phyloP scores from a whole-genome alignment of 2,329 filamentous ascomycete genomes.

The Paracoccidioides lutzii region DNA sequence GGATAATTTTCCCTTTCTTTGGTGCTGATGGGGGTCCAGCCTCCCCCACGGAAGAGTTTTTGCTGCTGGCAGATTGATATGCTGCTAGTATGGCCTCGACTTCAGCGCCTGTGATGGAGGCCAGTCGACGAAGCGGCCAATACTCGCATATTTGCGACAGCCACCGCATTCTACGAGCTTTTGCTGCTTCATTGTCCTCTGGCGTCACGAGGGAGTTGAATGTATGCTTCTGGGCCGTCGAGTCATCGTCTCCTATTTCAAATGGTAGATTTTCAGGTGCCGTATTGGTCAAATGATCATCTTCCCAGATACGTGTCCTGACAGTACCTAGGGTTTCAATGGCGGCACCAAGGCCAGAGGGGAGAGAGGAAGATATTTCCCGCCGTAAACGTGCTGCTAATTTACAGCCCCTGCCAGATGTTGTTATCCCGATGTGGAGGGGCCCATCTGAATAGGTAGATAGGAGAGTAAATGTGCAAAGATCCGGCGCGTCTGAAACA shows the following conservation, averaged over 20 bases:
- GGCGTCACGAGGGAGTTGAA: slow-evolving; percentile 70
- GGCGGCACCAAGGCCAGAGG: slow-evolving; percentile 59
- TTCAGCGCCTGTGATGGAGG: slow-evolving; percentile 65
- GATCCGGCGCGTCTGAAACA: slow-evolving; percentile 70
- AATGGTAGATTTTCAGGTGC: slow-evolving; percentile 27
- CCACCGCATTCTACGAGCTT: slow-evolving; percentile 80
- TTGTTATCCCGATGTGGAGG: slow-evolving; percentile 88
- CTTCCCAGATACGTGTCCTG: slow-evolving; percentile 57
- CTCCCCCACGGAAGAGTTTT: not conserved
- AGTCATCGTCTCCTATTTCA: slow-evolving; percentile 38
- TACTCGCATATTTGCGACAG: slow-evolving; percentile 95
- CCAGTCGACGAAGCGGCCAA: slow-evolving; percentile 79
- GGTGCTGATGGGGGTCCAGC: slow-evolving; percentile 9
- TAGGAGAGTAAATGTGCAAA: slow-evolving; percentile 82
- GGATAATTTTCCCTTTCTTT: slow-evolving; percentile 57
- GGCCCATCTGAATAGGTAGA: slow-evolving; percentile 84
- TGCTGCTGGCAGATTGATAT: slow-evolving; percentile 37
- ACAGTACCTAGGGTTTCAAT: slow-evolving; percentile 66
- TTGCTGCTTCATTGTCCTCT: slow-evolving; percentile 59
- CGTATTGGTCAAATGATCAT: slow-evolving; percentile 47
- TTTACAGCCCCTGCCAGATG: slow-evolving; percentile 88
- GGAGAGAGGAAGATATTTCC: slow-evolving; percentile 72
- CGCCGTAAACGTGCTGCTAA: slow-evolving; percentile 77
- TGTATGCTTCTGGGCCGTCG: slow-evolving; percentile 51
- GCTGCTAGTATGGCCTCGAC: slow-evolving; percentile 63